Evolutionary conservation across 495 filamentous ascomycete species (phyloP), one percentile per base, ranked within the genome.

Genomic region (Penicillium coffeae): DNA sequence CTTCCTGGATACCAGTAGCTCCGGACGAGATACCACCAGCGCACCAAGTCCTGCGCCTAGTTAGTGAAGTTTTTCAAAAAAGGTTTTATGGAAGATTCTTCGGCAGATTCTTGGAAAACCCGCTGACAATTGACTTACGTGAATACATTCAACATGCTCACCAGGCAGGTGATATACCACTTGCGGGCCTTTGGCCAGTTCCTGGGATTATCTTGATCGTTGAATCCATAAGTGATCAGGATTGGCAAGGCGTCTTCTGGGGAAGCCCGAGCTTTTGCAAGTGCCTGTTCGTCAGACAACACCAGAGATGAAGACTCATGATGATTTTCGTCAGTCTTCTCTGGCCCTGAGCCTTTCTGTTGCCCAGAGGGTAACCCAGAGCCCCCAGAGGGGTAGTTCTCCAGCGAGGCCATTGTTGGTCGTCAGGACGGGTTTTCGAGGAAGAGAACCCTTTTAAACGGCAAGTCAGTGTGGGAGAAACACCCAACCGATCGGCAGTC

Each of bases 101-200:
- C 2, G 15, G n/a, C n/a, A n/a, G n/a, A n/a, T n/a, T n/a, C n/a
- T n/a, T n/a, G n/a, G n/a, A n/a, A n/a, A n/a, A n/a, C n/a, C n/a
- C n/a, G n/a, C n/a, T n/a, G n/a, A n/a, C n/a, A n/a, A n/a, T n/a
- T n/a, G n/a, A 59, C 62, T n/a, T 66, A 71, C 43, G 62, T 72
- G 42, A 75, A 55, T n/a, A 74, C 71, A 45, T 72, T 65, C 8
- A 74, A 50, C 51, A 65, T 62, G 48, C 73, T 70, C 15, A 65
- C 65, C 8, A 65, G 21, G 10, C 51, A 45, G 1, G 70, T 66
- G 21, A 76, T 78, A 36, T 67, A 71, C 74, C 75, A 77, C 60
- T 76, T 77, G 18, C 61, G 52, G 66, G 59, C 67, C 48, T 63
- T 51, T 1, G 71, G 61, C 74, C 74, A 79, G 48, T 72, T 68